phyloP scores from a whole-genome alignment of 176 grass and related monocot species.

The Hordeum marinum region DNA sequence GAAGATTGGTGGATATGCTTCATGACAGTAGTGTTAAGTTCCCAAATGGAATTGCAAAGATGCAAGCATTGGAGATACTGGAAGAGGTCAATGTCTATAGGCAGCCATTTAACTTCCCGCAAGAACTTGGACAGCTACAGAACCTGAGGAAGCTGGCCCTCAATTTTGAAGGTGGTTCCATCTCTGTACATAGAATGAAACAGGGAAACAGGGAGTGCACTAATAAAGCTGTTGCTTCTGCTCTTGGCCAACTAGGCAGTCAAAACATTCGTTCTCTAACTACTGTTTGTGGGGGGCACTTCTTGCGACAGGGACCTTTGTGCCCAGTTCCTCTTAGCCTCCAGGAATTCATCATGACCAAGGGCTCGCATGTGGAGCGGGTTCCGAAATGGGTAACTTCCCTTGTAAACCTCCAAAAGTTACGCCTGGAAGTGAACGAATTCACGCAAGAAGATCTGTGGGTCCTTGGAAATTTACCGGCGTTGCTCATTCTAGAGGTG shows the following conservation, averaged over 20 bases:
- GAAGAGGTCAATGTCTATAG: neutral
- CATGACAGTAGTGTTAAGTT: neutral
- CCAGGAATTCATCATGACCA: no score
- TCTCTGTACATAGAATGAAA: no score
- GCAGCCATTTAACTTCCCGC: neutral
- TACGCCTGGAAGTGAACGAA: neutral
- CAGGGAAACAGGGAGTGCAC: no score
- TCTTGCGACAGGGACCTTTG: no score
- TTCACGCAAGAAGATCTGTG: neutral
- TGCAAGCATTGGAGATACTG: neutral
- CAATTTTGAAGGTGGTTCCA: neutral
- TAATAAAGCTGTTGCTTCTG: neutral
- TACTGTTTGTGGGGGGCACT: no score
- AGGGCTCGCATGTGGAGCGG: rapidly evolving
- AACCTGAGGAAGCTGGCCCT: neutral
- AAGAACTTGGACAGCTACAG: neutral
- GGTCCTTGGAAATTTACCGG: neutral
- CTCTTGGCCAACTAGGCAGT: neutral
- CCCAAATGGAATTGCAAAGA: neutral
- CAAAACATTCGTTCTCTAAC: neutral
- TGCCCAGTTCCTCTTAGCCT: no score
- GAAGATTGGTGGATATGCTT: neutral
- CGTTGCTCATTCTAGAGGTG: neutral
- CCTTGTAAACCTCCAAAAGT: neutral
- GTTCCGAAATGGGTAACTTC: no score